Conservation (phyloP, 2,329 filamentous ascomycete genomes). For the Alternaria atra region DNA sequence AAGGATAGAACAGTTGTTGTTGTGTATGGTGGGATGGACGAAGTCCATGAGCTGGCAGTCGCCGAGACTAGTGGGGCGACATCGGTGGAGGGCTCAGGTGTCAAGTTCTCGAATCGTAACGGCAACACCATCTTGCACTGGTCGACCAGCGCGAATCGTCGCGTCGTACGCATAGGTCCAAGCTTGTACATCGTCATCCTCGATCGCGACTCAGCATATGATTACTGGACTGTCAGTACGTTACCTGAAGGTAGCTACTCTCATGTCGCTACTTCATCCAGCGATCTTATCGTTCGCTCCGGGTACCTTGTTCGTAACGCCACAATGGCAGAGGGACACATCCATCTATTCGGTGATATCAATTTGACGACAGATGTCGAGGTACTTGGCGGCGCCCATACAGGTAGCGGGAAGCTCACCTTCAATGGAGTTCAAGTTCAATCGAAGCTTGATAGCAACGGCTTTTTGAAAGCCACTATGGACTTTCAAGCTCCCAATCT, state of each 20-base stretch:
- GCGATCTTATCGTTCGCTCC: constrained; percentile 64
- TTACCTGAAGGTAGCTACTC: constrained; percentile 23
- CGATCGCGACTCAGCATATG: constrained; percentile 71
- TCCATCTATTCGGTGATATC: constrained; percentile 74
- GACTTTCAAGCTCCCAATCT: constrained; percentile 61
- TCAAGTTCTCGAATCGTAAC: constrained; percentile 47
- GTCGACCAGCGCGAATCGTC: constrained; percentile 60
- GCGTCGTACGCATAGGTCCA: constrained; percentile 58
- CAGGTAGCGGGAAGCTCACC: constrained; percentile 58
- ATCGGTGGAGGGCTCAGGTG: constrained; percentile 49
- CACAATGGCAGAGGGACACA: constrained; percentile 59
- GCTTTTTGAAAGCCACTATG: constrained; percentile 62
- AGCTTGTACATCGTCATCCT: constrained; percentile 63
- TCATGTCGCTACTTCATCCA: constrained; percentile 23
- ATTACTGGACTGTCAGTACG: constrained; percentile 67
- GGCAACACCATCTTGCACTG: constrained; percentile 62
- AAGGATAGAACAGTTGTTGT: constrained; percentile 65
- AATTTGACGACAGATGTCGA: constrained; percentile 73
- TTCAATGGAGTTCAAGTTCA: constrained; percentile 64
- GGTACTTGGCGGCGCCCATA: constrained; percentile 69
- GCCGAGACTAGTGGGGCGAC: constrained; percentile 36
- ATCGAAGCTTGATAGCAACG: constrained; percentile 52
- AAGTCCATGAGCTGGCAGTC: constrained; percentile 69
- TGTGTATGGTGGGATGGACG: constrained; percentile 68
- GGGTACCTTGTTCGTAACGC: constrained; percentile 70